Conservation (phyloP, 495 filamentous ascomycete species). For the Penicillium verhagenii region DNA sequence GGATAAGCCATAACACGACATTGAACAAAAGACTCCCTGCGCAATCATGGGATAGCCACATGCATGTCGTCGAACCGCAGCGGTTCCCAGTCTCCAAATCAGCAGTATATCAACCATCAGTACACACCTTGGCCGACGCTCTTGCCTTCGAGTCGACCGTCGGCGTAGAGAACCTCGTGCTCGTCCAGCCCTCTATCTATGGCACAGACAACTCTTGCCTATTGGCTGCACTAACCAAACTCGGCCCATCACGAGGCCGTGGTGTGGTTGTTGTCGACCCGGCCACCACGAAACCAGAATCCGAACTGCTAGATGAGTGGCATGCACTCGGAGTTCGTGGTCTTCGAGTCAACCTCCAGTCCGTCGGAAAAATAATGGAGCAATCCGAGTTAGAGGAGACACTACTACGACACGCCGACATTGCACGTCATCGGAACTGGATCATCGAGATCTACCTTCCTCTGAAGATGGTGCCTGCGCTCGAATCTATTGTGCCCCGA, state of each 20-base stretch:
- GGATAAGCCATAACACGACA: conserved; percentile 10
- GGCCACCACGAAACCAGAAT: conserved; percentile 18
- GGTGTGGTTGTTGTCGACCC: conserved; percentile 52
- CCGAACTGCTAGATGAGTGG: conserved; percentile 41
- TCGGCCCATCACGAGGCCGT: conserved; percentile 45
- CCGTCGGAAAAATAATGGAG: conserved; percentile 37
- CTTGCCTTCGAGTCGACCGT: conserved; percentile 39
- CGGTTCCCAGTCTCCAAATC: conserved; percentile 35
- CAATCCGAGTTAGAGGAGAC: conserved; percentile 32
- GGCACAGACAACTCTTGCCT: conserved; percentile 54
- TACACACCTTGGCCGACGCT: conserved; percentile 39
- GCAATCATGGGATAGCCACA: conserved; percentile 51
- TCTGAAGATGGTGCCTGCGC: conserved; percentile 38
- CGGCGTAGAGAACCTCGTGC: conserved; percentile 43
- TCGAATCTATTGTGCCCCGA: conserved; percentile 41
- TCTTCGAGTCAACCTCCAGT: conserved; percentile 51
- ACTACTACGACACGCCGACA: conserved; percentile 42
- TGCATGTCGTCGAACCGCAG: conserved; percentile 51
- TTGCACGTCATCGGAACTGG: conserved; percentile 46
- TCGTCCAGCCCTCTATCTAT: conserved; percentile 54
- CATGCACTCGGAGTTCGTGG: conserved; percentile 51
- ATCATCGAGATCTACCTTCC: conserved; percentile 49
- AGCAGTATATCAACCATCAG: conserved; percentile 39
- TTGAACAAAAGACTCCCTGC: conserved; percentile 30
- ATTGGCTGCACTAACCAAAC: conserved; percentile 38